Evolutionary conservation across 441 rosid species (phyloP).

Genomic region (Arabidopsis hybrid): DNA sequence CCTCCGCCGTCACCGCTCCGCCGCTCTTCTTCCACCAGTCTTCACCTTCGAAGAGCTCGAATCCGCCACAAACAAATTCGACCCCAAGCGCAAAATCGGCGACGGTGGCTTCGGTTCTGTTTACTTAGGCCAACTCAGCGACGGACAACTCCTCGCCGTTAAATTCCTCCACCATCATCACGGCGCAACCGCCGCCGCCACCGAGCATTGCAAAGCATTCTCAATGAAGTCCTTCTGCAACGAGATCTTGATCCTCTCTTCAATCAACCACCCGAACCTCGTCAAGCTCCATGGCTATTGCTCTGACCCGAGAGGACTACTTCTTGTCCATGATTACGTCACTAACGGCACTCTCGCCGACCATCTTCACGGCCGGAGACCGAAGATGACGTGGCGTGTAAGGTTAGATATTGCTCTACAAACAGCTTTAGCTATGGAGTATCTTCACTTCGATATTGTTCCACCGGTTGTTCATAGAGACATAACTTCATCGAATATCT

Average conservation of each 20-base stretch:
- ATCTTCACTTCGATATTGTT: conserved; percentile 67
- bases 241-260: conserved; percentile 84
- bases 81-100: conserved; percentile 79
- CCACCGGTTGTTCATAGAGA: conserved; percentile 89
- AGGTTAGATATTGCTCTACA: conserved; percentile 81
- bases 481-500: conserved; percentile 80
- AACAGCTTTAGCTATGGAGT: conserved; percentile 74
- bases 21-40: conserved; percentile 79
- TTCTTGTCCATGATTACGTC: conserved; percentile 82
- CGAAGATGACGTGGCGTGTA: conserved; percentile 63
- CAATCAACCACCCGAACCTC: conserved; percentile 78
- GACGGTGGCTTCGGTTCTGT: conserved; percentile 96
- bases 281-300: conserved; percentile 94
- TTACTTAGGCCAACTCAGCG: conserved; percentile 71
- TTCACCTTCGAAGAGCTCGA: conserved; percentile 92
- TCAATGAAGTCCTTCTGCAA: conserved; percentile 83
- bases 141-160: conserved; percentile 77
- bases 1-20: conserved; percentile 81
- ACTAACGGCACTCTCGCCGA: conserved; percentile 89
- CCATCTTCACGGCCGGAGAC: conserved; percentile 71
- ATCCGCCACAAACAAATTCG: conserved; percentile 75
- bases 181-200: conserved; percentile 50
- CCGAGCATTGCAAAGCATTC: conserved; percentile 55
- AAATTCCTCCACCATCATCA: conserved; percentile 79
- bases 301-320: conserved; percentile 89